Base-by-base conservation (phyloP, 2,329 filamentous ascomycete genomes). In the Stachybotrys chartarum region DNA sequence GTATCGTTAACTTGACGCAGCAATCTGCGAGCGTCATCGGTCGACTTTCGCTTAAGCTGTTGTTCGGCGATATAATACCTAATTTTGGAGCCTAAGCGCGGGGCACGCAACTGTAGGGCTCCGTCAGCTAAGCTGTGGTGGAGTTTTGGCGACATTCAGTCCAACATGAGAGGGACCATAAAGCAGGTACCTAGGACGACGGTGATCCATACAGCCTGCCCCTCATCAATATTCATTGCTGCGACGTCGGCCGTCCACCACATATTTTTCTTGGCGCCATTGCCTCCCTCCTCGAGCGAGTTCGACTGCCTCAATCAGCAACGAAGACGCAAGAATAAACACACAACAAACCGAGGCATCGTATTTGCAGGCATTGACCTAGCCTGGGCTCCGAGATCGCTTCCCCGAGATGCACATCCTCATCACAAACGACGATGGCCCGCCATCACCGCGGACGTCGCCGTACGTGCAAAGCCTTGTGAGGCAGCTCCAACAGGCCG, bases 391-490 rank as follows among this genome's bases (percentile, higher is more conserved):
- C 35, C 35, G 35, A 42, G 8, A 42, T 42, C 6, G 35, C 46
- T 10, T n/a, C 45, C 45, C 45, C 45, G n/a, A 47, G 56, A 84
- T 85, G 82, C 82, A 85, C 64, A 84, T 85, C 63, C 79, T 85
- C 63, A 75, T 88, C 55, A 84, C 84, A 61, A 93, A 93, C 75
- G 89, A 93, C 67, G 89, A 93, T 74, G 89, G 89, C 16, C 89
- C 89, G 53, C 89, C 89, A 60, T 90, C 87, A 35, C 81, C 85
- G 57, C 82, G 87, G 66, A 89, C 88, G 45, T 91, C 88, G 50
- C 90, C 90, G 7, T 93, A 93, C 66, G 82, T 93, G 58, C 88
- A 90, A 74, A 85, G 83, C 59, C 81, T 93, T 56, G 81, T 92
- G 48, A 77, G 83, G 58, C 81, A 82, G 54, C 84, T 94, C 52